A percentile compares a stretch with the other conserved stretches of the same genome.
phyloP scores from a whole-genome alignment of 768 basidiomycete genomes.

The Boletus rubroflammeus region DNA sequence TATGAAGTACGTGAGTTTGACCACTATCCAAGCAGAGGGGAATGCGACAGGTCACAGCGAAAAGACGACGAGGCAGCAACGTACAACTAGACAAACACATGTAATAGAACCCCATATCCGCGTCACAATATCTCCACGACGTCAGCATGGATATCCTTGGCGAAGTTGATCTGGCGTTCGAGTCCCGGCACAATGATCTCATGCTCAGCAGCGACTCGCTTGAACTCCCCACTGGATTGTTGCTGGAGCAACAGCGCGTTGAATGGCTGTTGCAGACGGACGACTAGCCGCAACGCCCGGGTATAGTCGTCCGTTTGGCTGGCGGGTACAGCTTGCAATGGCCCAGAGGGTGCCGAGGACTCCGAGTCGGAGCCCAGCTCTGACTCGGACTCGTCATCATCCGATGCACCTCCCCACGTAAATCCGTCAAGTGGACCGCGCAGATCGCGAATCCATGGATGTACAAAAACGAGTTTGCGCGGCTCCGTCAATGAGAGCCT shows the following conservation, averaged over 20 bases:
- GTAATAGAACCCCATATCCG: too few species aligned
- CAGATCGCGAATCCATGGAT: conserved; percentile 7
- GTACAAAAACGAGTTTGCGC: not conserved
- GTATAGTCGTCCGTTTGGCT: not conserved
- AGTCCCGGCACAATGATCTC: not conserved
- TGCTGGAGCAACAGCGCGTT: conserved; percentile 1
- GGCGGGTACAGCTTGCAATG: not conserved
- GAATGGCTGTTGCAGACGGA: conserved; percentile 3
- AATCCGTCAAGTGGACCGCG: not conserved
- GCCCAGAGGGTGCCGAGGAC: not conserved
- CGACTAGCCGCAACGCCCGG: conserved; percentile 1
- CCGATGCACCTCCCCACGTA: not conserved
- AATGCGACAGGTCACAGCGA: not conserved
- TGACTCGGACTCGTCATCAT: not conserved
- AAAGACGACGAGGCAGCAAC: too few species aligned
- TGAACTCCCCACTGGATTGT: conserved; percentile 11
- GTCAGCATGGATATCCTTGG: too few species aligned
- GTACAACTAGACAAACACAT: too few species aligned
- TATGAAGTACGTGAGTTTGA: not conserved
- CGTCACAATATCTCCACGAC: too few species aligned
- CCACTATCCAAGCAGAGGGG: not conserved
- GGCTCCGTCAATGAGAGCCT: not conserved
- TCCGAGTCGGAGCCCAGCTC: not conserved
- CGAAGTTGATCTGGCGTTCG: not conserved
- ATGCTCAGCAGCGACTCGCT: conserved; percentile 8